Evolutionary conservation across 768 basidiomycete species (phyloP), one percentile per base, ranked within the genome.

Genomic region (Pleurotus salmoneostramineus): DNA sequence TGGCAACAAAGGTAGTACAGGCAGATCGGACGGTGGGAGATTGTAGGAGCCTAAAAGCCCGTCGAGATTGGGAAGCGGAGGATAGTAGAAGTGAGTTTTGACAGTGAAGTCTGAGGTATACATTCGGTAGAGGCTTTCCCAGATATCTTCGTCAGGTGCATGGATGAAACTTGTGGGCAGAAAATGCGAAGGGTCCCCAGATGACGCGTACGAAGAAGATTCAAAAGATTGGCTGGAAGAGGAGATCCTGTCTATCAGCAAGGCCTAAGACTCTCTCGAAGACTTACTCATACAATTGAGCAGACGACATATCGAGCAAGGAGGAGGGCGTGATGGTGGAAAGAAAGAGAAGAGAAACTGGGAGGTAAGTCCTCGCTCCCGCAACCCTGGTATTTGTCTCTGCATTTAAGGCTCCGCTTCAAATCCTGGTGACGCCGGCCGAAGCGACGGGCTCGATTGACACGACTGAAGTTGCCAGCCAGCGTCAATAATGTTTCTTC

Each of bases 401-500:
- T 12, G 21, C 5, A 15, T 15, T 55, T 55, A 36, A 43, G 27
- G 27, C 52, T 55, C 52, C 52, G 52, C 14, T n/a, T 43, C 5
- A 55, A 55, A 31, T 8, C 32, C 10, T 3, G 7, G 37, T 45
- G 44, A 17, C 8, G 37, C 10, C 10, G 37, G 31, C 15, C 36
- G 36, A 7, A 14, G 21, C 50, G 34, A 56, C 42, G n/a, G 31
- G 10, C 47, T 17, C 31, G 40, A 45, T n/a, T 12, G 15, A 40
- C 54, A 42, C 54, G 21, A 42, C 14, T n/a, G 48, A n/a, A 44
- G 10, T 34, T 33, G 15, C 44, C 48, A 51, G 44, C 60, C 36
- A 56, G 46, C 43, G 59, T 27, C 21, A 27, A 27, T 60, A 47
- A 73, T 71, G 70, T 66, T 66, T 61, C 59, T 67, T 33, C 63